A percentile compares a stretch with the other conserved stretches of the same genome.
Conservation (phyloP, 2,329 filamentous ascomycete species). For the Neurospora sp. region DNA sequence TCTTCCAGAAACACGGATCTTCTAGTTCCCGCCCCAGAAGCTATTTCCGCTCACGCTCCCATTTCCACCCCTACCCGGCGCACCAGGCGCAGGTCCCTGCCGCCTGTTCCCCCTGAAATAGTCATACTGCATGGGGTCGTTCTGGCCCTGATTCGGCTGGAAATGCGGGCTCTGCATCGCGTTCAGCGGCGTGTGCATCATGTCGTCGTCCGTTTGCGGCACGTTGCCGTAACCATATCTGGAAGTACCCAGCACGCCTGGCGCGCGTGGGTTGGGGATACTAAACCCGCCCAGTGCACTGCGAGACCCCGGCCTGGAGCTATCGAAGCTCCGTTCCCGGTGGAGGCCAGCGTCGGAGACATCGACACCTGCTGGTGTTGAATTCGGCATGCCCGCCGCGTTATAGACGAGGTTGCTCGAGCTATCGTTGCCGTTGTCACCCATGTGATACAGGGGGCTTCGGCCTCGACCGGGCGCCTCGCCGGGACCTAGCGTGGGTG, state of each 20-base stretch:
- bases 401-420: constrained; percentile 40
- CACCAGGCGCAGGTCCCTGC: constrained; percentile 5
- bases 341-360: constrained; percentile 11
- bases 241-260: constrained; percentile 46
- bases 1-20: not conserved
- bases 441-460: constrained; percentile 35
- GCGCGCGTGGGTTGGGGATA: constrained; percentile 28
- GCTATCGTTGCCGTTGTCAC: constrained; percentile 45
- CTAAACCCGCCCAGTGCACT: constrained; percentile 13
- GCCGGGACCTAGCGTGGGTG: constrained; percentile 7
- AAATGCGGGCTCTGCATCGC: constrained; percentile 6
- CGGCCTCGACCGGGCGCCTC: constrained; percentile 25
- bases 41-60: constrained; percentile 4
- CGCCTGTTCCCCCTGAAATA: constrained; percentile 39
- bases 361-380: constrained; percentile 17
- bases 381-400: constrained; percentile 41
- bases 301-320: constrained; percentile 13
- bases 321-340: constrained; percentile 17
- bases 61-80: constrained; percentile 6
- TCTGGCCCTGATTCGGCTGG: constrained; percentile 3
- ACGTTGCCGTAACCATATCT: constrained; percentile 50
- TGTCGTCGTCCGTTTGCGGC: constrained; percentile 39
- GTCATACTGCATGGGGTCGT: constrained; percentile 43
- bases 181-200: constrained; percentile 19
- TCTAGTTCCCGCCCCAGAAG: constrained; percentile 15